Percentiles rank a stretch among this genome's conserved stretches.
Evolutionary conservation across 2,329 filamentous ascomycete species (phyloP).

Genomic region (Verticillium tricorpus): DNA sequence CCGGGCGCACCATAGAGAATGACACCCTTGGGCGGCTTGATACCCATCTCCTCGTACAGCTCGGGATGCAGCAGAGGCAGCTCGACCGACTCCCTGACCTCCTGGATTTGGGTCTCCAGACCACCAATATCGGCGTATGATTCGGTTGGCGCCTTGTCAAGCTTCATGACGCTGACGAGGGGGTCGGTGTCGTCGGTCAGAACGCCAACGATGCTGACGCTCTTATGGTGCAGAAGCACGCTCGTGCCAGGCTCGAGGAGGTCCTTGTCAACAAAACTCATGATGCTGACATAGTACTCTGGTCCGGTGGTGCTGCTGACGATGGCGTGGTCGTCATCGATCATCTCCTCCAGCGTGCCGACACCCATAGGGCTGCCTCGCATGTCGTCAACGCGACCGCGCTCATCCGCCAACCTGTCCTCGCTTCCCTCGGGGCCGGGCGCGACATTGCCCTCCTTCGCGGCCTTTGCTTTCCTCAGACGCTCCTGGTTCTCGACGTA

Average conservation of each 20-base stretch:
- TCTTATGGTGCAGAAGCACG: constrained; percentile 94
- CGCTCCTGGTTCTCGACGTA: constrained; percentile 99
- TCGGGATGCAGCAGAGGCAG: constrained; percentile 92
- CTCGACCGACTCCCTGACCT: constrained; percentile 96
- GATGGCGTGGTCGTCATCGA: constrained; percentile 98
- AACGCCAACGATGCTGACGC: constrained; percentile 94
- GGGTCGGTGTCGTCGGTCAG: constrained; percentile 95
- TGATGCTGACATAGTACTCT: constrained; percentile 99
- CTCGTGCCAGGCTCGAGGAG: constrained; percentile 93
- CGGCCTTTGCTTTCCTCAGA: constrained; percentile 84
- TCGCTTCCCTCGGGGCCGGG: constrained; percentile 66
- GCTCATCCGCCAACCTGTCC: constrained; percentile 91
- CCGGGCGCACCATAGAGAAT: constrained; percentile 97
- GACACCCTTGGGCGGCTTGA: constrained; percentile 98
- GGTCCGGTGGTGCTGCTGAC: constrained; percentile 96
- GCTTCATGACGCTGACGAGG: constrained; percentile 96
- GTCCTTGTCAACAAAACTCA: constrained; percentile 99
- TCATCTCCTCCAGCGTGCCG: constrained; percentile 95
- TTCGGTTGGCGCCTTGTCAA: constrained; percentile 97
- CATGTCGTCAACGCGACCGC: constrained; percentile 95
- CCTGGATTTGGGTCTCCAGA: constrained; percentile 90
- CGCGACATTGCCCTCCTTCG: constrained; percentile 62
- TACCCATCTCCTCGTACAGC: constrained; percentile 99
- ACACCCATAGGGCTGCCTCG: constrained; percentile 98
- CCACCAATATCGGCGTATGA: constrained; percentile 98